A percentile compares a stretch with the other conserved stretches of the same genome.
Conservation (phyloP, 768 basidiomycete species). For the Tylopilus intermedius region DNA sequence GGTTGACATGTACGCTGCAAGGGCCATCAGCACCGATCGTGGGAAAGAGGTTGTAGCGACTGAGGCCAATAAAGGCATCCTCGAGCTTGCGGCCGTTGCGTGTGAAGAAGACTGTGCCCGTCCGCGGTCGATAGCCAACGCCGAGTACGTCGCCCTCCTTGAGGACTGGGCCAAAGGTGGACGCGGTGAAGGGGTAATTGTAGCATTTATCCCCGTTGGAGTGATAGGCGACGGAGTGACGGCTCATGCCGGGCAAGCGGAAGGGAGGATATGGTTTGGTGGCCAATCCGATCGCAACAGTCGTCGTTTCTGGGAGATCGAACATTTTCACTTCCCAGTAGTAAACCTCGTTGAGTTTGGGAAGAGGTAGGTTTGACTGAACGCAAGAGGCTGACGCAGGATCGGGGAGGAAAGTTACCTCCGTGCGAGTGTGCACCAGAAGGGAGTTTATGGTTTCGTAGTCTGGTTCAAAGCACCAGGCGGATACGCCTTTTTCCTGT, state of each 20-base stretch:
- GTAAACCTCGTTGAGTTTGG: slow-evolving; percentile 97
- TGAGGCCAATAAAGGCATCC: slow-evolving; percentile 90
- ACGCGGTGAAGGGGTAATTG: slow-evolving; percentile 90
- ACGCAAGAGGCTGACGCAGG: slow-evolving; percentile 92
- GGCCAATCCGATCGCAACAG: slow-evolving; percentile 87
- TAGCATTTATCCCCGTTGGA: slow-evolving; percentile 96
- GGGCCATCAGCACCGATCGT: slow-evolving; percentile 95
- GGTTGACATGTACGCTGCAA: slow-evolving; percentile 93
- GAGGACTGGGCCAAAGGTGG: slow-evolving; percentile 76
- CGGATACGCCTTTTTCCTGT: slow-evolving; percentile 98
- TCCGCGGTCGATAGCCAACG: slow-evolving; percentile 91
- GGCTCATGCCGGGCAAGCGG: slow-evolving; percentile 80
- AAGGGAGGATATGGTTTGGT: slow-evolving; percentile 97
- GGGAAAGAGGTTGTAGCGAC: slow-evolving; percentile 91
- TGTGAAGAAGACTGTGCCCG: slow-evolving; percentile 98
- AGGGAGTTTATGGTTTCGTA: slow-evolving; percentile 92
- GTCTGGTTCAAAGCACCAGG: slow-evolving; percentile 99
- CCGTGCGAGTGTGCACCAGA: slow-evolving; percentile 91
- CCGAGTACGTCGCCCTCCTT: slow-evolving; percentile 96
- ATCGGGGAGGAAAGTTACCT: slow-evolving; percentile 96
- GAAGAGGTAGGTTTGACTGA: slow-evolving; percentile 93
- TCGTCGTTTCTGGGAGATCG: slow-evolving; percentile 84
- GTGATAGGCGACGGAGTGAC: slow-evolving; percentile 90
- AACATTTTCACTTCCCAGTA: slow-evolving; percentile 99
- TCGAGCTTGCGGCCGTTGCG: slow-evolving; percentile 96